Evolutionary conservation across 768 basidiomycete genomes (phyloP), one percentile per base, ranked within the genome.

Genomic region (Suillus weaverae): DNA sequence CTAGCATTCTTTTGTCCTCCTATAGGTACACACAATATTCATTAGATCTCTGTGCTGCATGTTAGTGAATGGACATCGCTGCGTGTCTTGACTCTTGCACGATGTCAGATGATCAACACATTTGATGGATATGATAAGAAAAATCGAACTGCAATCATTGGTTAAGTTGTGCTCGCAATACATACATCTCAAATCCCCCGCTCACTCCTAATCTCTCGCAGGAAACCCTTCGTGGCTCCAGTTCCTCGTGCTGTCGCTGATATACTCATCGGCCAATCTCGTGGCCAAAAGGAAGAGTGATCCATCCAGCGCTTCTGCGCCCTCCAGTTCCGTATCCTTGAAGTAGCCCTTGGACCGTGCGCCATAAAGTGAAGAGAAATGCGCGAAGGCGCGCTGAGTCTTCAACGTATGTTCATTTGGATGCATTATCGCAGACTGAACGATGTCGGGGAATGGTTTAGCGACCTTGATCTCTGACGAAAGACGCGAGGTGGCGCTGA

Each of bases 361-460:
- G 3, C 78, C 75, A 41, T 79, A 80, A 0, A 79, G 20, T 8
- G 67, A 64, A 36, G 73, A 63, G 60, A 70, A 79, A 64, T 79
- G 79, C 0, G 73, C 75, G 26, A 80, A 70, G 0, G 78, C 36
- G 0, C 76, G 76, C 39, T 79, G 77, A 20, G 74, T 67, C 61
- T 79, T 79, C 51, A 67, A 11, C 10, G 78, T 7, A 53, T 79
- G 79, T 11, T 79, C 78, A 5, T 65, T 57, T 0, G 79, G 78
- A 63, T 81, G 76, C 0, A 73, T 55, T 43, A 83, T 70, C 10
- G 76, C 70, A 4, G 74, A 73, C 61, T 83, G 77, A 48, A 83
- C 69, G 67, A 83, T 72, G 0, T 76, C 71, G 6, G 81, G 63
- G 77, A 83, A 83, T 0, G 74, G 69, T 60, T 83, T 83, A 3